Evolutionary conservation across 192 early-diverging fungal genomes (phyloP).

Genomic region (Coemansia sp.): DNA sequence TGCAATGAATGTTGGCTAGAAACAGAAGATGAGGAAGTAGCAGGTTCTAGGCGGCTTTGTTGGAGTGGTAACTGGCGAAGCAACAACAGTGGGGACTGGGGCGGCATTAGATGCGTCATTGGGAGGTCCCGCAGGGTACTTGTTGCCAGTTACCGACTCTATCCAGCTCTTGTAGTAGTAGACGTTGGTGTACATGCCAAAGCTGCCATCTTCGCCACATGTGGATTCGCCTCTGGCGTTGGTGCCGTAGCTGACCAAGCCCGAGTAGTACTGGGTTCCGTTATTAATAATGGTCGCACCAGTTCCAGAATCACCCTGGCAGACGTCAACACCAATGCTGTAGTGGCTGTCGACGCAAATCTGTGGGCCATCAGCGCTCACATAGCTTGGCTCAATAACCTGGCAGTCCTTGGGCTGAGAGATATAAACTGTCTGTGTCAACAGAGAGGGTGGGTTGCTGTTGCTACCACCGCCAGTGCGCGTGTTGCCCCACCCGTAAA

Average conservation of each 20-base stretch:
- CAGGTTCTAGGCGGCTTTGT: slow-evolving; percentile 14
- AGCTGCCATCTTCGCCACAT: slow-evolving; percentile 49
- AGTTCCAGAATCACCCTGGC: slow-evolving; percentile 50
- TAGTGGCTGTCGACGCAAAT: slow-evolving; percentile 49
- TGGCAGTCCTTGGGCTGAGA: slow-evolving; percentile 48
- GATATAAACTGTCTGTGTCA: slow-evolving; percentile 36
- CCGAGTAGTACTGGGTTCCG: slow-evolving; percentile 33
- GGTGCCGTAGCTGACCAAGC: slow-evolving; percentile 51
- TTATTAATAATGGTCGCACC: slow-evolving; percentile 30
- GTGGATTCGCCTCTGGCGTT: slow-evolving; percentile 28
- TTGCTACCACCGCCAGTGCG: slow-evolving; percentile 21
- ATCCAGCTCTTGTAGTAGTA: slow-evolving; percentile 40
- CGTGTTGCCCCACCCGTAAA: slow-evolving; percentile 51
- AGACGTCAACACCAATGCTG: slow-evolving; percentile 48
- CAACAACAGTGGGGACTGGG: slow-evolving; percentile 3
- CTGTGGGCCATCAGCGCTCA: slow-evolving; percentile 31
- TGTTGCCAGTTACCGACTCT: slow-evolving; percentile 24
- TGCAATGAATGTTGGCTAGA: slow-evolving; percentile 10
- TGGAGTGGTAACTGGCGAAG: not conserved
- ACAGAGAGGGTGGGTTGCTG: slow-evolving; percentile 18
- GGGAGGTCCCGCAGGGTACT: slow-evolving; percentile 6
- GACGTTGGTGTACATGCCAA: slow-evolving; percentile 50
- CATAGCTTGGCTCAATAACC: slow-evolving; percentile 32
- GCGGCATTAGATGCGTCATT: not conserved
- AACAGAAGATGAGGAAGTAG: slow-evolving; percentile 42